Evolutionary conservation across 768 basidiomycete species (phyloP), one percentile per base, ranked within the genome.

Genomic region (Lentinula detonsa): DNA sequence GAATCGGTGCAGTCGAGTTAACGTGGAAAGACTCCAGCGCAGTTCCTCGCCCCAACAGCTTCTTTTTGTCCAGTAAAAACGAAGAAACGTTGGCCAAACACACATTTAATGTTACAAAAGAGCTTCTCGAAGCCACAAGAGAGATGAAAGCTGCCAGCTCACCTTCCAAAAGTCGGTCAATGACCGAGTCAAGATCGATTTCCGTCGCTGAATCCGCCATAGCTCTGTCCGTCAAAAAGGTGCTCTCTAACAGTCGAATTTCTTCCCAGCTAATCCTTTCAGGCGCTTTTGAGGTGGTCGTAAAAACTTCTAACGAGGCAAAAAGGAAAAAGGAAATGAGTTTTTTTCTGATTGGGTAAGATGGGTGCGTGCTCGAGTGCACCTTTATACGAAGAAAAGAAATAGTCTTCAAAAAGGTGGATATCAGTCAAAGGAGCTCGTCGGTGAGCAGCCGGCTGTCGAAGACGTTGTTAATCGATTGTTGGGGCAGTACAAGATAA

Each of bases 131-230:
- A 21, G 28, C 42, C 42, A 54, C 51, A 43, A 53, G 35, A 31
- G 37, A 61, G 7, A 55, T 61, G 56, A 62, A 63, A 61, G 62
- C 57, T 63, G 68, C 62, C 59, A 69, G 73, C 90, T 76, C 81
- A 96, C 96, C 96, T 88, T 98, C 96, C 65, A 98, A 81, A 65
- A 98, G 83, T 63, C 95, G 85, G 87, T 98, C 96, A 71, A 99
- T 98, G 81, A 99, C 94, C 75, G 94, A 95, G 83, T 99, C 96
- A 64, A 98, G 85, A 85, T 99, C 96, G 77, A 99, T 96, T 75
- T 98, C 96, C 72, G 89, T 90, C 63, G 85, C 78, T 67, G 86
- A 79, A 70, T 93, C 90, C 71, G 90, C 86, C 90, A 91, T 91
- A 60, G 50, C 40, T 72, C 61, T 28, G 21, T 50, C 42, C 39